Percentiles rank a stretch among this genome's conserved stretches.
Evolutionary conservation across 257 asterid genomes (phyloP).

Genomic region (Solanum pinnatisectum): DNA sequence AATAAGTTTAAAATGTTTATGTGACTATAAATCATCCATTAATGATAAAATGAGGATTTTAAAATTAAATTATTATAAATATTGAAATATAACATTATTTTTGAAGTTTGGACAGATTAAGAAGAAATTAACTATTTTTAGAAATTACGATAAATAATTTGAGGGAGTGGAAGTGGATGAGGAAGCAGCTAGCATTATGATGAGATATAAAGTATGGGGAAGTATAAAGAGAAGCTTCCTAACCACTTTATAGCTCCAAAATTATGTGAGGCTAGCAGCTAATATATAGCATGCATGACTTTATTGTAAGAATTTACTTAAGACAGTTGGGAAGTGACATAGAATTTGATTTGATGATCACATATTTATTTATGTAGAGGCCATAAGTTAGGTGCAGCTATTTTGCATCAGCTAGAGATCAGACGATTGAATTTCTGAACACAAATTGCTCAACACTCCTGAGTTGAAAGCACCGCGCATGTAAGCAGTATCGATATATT

Average conservation of each 20-base stretch:
- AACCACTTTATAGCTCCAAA: background rate
- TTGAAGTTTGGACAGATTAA: no score
- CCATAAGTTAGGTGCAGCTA: background rate
- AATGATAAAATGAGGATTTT: no score
- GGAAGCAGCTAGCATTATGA: background rate
- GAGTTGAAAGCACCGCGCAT: background rate
- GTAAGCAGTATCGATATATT: background rate
- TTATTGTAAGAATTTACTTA: background rate
- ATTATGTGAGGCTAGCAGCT: background rate
- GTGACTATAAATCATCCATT: background rate
- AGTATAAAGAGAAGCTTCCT: background rate
- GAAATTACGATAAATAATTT: background rate
- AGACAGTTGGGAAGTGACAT: background rate
- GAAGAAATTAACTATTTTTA: background rate
- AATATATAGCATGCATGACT: background rate
- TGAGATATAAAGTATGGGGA: background rate
- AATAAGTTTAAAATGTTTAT: background rate
- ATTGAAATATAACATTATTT: no score
- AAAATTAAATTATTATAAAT: background rate
- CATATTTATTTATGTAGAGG: background rate
- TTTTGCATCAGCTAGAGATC: background rate
- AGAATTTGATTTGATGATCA: background rate
- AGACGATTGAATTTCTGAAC: background rate
- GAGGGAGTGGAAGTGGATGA: background rate
- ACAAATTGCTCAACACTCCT: background rate